Evolutionary conservation across 1,139 yeast species (phyloP), one percentile per base, ranked within the genome.

Genomic region (Groenewaldozyma sp.): DNA sequence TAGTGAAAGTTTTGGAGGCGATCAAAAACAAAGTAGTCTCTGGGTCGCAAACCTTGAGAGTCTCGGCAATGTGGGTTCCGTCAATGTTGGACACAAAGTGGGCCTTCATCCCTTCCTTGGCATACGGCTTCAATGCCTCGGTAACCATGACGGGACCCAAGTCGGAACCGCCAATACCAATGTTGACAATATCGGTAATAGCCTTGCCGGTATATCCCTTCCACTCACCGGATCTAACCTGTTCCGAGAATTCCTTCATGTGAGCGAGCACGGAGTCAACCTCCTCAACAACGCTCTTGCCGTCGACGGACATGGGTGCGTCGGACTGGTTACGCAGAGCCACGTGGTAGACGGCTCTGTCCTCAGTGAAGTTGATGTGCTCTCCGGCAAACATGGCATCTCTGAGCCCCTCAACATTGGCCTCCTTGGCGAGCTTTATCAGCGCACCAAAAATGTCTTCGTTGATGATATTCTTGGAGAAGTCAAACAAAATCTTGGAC

Each of bases 131-230:
- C 62, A 91, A 76, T 28, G 98, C 96, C 69, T 91, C 97, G 45
- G 96, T 87, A 53, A 91, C 97, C 98, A 91, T 91, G 42, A 91
- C 97, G 38, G 98, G 98, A 55, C 98, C 98, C 58, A 91, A 75
- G 65, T 91, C 98, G 24, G 97, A 87, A 53, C 98, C 98, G 60
- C 98, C 98, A 61, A 91, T 91, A 67, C 98, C 98, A 58, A 91
- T 84, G 73, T 91, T 91, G 59, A 91, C 97, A 45, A 91, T 79
- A 59, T 87, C 94, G 54, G 93, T 82, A 65, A 91, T 91, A 54
- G 73, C 68, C 74, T 87, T 87, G 54, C 97, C 97, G 51, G 96
- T 79, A 74, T 83, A 91, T 62, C 98, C 98, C 56, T 78, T 86
- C 96, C 97, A 88, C 51, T 70, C 73, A 55, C 98, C 98, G 35